Conservation (phyloP, 1,139 yeast genomes). For the Scheffersomyces insectosa region DNA sequence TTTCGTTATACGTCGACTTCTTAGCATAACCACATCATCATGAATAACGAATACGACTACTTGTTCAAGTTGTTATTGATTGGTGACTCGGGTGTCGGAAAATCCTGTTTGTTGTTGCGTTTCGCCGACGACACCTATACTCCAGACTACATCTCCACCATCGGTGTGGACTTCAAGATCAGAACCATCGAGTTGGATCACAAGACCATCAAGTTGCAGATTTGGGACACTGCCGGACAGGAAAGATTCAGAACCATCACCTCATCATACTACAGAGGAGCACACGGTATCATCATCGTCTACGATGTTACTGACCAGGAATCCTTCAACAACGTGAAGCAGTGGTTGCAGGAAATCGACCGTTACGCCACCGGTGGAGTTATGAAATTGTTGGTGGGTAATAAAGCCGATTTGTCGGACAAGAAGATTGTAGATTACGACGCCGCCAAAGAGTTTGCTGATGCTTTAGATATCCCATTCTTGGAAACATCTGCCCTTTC, state of each 20-base stretch:
- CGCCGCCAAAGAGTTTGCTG: constrained; percentile 97
- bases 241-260: constrained; percentile 98
- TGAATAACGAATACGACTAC: constrained; percentile 95
- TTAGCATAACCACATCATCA: constrained; percentile 17
- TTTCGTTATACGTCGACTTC: too few relatives aligned
- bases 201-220: constrained; percentile 93
- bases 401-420: constrained; percentile 92
- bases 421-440: constrained; percentile 95
- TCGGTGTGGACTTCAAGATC: constrained; percentile 97
- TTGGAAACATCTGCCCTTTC: constrained; percentile 96
- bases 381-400: constrained; percentile 92
- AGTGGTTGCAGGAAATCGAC: constrained; percentile 98
- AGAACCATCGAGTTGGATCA: constrained; percentile 97
- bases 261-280: constrained; percentile 96
- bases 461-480: constrained; percentile 91
- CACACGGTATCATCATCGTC: constrained; percentile 96
- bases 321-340: constrained; percentile 94
- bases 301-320: constrained; percentile 99
- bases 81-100: constrained; percentile 98
- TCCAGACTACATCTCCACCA: constrained; percentile 94
- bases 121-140: constrained; percentile 98
- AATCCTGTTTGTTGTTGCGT: constrained; percentile 89
- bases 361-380: constrained; percentile 98
- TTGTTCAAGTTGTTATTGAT: constrained; percentile 89
- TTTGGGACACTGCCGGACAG: constrained; percentile 99